Conservation (phyloP, 1,284 basidiomycete species). For the Ceratobasidium papillatum region DNA sequence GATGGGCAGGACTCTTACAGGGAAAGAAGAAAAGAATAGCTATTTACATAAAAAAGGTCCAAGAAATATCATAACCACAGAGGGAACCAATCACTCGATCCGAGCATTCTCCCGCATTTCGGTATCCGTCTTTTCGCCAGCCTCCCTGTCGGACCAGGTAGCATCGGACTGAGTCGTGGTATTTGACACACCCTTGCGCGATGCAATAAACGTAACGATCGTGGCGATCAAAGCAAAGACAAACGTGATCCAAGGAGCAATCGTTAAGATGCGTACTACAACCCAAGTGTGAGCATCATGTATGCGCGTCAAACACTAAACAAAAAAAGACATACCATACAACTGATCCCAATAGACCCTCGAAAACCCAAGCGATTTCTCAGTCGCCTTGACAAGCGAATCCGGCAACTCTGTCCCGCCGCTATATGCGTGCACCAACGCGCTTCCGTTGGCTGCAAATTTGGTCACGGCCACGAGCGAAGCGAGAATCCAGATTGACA, state of each 20-base stretch:
- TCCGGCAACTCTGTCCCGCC: slow-evolving; percentile 54
- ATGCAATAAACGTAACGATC: slow-evolving; percentile 49
- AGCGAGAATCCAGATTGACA: slow-evolving; percentile 62
- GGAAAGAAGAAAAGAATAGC: background rate
- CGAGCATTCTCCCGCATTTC: slow-evolving; percentile 21
- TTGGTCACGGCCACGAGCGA: slow-evolving; percentile 62
- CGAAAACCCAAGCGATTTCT: slow-evolving; percentile 56
- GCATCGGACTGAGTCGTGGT: background rate
- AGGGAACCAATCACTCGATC: slow-evolving; percentile 11
- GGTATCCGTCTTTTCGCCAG: slow-evolving; percentile 8
- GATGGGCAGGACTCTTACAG: background rate
- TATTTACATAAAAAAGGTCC: background rate
- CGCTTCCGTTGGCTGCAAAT: slow-evolving; percentile 61
- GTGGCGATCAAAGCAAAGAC: slow-evolving; percentile 57
- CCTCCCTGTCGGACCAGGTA: background rate
- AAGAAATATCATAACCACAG: background rate
- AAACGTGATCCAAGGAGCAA: slow-evolving; percentile 62
- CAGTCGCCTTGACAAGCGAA: slow-evolving; percentile 54
- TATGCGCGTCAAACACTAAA: slow-evolving; percentile 2
- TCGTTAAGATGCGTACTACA: slow-evolving; percentile 58
- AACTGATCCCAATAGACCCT: slow-evolving; percentile 55
- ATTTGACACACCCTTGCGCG: slow-evolving; percentile 13
- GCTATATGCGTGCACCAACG: slow-evolving; percentile 58
- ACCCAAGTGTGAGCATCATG: background rate
- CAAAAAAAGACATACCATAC: slow-evolving; percentile 18